Conservation (phyloP, 306 rosid species). For the Ochetophila trinervis region DNA sequence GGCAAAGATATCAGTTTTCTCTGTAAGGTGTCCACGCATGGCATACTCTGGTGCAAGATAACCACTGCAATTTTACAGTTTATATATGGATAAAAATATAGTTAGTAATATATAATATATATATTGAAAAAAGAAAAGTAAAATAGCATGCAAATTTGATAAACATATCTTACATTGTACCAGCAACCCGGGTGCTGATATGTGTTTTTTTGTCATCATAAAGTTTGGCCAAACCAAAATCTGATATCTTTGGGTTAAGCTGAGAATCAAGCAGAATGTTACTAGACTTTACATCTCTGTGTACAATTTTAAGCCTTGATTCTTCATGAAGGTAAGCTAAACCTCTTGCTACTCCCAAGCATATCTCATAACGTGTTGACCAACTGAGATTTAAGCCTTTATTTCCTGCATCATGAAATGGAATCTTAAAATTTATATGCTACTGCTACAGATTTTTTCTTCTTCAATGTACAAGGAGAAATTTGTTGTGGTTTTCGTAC, state of each 20-base stretch:
- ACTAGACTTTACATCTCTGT: conserved; percentile 66
- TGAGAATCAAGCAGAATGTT: conserved; percentile 21
- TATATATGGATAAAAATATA: background rate
- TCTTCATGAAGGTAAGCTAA: conserved; percentile 59
- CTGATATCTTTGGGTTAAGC: conserved; percentile 55
- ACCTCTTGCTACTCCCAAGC: conserved; percentile 58
- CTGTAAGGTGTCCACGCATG: no score
- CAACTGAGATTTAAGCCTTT: conserved; percentile 35
- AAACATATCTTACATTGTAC: conserved; percentile 49
- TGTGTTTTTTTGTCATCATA: conserved; percentile 27
- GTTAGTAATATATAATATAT: background rate
- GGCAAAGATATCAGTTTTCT: conserved; percentile 64
- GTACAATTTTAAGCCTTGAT: conserved; percentile 52
- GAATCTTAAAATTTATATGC: no score
- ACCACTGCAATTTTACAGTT: conserved; percentile 42
- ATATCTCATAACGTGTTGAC: conserved; percentile 54
- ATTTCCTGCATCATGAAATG: conserved; percentile 35
- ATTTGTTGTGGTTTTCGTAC: no score
- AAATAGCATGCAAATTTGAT: background rate
- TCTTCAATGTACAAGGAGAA: no score
- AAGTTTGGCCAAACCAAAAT: conserved; percentile 59
- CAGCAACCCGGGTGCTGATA: conserved; percentile 57
- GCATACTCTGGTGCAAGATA: no score
- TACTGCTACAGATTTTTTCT: no score
- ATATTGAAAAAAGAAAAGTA: background rate